These are phyloP conservation scores for Globisporangium yorkense DNA, from an alignment of 352 stramenopile species.

Conservation along the genomic window DNA sequence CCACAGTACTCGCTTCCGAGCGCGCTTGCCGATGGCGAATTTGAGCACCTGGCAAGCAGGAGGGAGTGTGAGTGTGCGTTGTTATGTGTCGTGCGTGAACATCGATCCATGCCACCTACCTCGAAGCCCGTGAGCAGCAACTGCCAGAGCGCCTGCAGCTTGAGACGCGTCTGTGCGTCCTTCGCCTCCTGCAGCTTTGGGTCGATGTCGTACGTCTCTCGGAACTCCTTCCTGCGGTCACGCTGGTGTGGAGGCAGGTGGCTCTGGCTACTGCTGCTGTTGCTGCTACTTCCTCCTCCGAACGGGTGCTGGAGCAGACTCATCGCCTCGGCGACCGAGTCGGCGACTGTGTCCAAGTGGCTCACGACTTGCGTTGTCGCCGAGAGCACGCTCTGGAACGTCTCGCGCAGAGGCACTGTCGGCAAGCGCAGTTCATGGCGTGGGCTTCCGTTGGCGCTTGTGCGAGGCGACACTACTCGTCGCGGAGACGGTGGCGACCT, in stretches of 20 bases:
- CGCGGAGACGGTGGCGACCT: neutral
- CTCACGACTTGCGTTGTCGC: conserved; percentile 19
- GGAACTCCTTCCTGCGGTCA: conserved; percentile 7
- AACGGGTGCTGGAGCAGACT: conserved; percentile 26
- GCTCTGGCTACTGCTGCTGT: neutral
- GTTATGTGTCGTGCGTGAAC: too few species aligned
- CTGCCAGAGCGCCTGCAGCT: conserved; percentile 52
- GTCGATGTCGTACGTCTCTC: conserved; percentile 25
- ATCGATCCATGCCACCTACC: conserved; percentile 3
- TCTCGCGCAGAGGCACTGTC: conserved; percentile 15
- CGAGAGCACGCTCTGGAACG: conserved; percentile 19
- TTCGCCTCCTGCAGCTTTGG: conserved; percentile 17
- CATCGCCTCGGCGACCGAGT: conserved; percentile 28
- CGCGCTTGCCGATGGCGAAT: conserved; percentile 41
- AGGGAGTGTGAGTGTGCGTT: neutral
- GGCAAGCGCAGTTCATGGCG: conserved; percentile 4
- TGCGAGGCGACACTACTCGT: conserved; percentile 6
- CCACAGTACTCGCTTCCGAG: conserved; percentile 43
- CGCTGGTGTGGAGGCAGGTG: neutral
- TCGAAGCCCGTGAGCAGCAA: conserved; percentile 50
- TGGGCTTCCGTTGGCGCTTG: conserved; percentile 1
- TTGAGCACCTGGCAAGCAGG: conserved; percentile 21
- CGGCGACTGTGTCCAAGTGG: conserved; percentile 17
- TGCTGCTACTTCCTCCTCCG: conserved; percentile 4
- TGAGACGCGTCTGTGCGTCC: conserved; percentile 26